These are phyloP conservation scores for Taiozyma sp. DNA, from an alignment of 1,139 yeast genomes.

Conservation along the genomic window DNA sequence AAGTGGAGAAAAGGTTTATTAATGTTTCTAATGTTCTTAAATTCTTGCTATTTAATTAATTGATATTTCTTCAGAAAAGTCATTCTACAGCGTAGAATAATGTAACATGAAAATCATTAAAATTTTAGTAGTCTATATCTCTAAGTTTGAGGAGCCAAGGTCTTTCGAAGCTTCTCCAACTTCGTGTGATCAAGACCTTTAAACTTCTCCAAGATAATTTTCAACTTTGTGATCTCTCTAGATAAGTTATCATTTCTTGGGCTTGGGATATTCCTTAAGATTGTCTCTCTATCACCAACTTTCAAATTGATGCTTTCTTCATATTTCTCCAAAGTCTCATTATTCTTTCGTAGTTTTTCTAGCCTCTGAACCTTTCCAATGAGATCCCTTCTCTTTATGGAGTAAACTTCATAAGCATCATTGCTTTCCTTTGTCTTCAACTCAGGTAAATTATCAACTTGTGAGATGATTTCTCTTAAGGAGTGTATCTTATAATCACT, in stretches of 20 bases:
- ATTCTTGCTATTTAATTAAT: neutral
- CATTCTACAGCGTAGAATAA: too few relatives aligned
- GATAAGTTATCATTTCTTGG: conserved; percentile 10
- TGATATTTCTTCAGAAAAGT: neutral
- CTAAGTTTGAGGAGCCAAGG: neutral
- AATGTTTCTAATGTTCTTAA: neutral
- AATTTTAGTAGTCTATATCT: too few relatives aligned
- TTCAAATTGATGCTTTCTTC: conserved; percentile 9
- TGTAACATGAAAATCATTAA: neutral
- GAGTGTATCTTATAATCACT: conserved; percentile 15
- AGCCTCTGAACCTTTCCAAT: conserved; percentile 5
- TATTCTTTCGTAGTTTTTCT: conserved; percentile 6
- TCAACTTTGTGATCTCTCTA: conserved; percentile 15
- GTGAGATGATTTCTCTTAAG: conserved; percentile 12
- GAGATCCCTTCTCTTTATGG: conserved; percentile 5
- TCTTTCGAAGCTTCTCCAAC: conserved; percentile 5
- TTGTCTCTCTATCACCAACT: conserved; percentile 14
- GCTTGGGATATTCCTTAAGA: conserved; percentile 12
- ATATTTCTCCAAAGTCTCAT: conserved; percentile 5
- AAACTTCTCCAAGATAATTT: conserved; percentile 14
- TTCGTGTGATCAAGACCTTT: conserved; percentile 5
- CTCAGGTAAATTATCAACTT: conserved; percentile 16
- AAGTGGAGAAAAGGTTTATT: conserved; percentile 21
- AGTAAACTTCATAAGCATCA: conserved; percentile 5
- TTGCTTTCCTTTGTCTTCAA: neutral